Evolutionary conservation across 2,329 filamentous ascomycete species (phyloP).

Genomic region (Penicillium sp.): DNA sequence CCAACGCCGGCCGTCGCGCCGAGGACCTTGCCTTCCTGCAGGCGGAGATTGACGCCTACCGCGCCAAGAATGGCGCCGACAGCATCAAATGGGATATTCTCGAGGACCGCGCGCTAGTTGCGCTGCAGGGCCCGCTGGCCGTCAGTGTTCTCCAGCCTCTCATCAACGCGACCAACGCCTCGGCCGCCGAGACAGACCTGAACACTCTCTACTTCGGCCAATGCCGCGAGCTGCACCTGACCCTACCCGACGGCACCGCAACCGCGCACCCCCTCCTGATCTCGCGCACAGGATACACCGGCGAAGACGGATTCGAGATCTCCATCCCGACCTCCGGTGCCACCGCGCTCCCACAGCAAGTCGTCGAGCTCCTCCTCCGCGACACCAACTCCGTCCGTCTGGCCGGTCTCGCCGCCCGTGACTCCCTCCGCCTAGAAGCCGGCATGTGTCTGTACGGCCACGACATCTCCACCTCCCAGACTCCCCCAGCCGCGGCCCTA

Average conservation of each 20-base stretch:
- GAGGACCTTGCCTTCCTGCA: slow-evolving; percentile 78
- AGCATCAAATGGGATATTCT: slow-evolving; percentile 64
- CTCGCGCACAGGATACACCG: slow-evolving; percentile 88
- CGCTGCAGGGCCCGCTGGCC: slow-evolving; percentile 79
- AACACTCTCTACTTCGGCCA: slow-evolving; percentile 75
- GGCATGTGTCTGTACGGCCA: slow-evolving; percentile 99
- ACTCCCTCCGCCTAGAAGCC: slow-evolving; percentile 87
- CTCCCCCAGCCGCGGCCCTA: slow-evolving; percentile 60
- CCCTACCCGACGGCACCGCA: slow-evolving; percentile 50
- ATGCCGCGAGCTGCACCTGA: slow-evolving; percentile 60
- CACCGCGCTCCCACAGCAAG: slow-evolving; percentile 37
- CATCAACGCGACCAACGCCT: slow-evolving; percentile 48
- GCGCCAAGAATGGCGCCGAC: slow-evolving; percentile 47
- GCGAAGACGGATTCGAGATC: slow-evolving; percentile 97
- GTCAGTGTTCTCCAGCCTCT: slow-evolving; percentile 61
- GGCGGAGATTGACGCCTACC: slow-evolving; percentile 60
- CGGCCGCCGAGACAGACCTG: slow-evolving; percentile 49
- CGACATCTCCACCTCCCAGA: slow-evolving; percentile 76
- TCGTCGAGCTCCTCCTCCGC: slow-evolving; percentile 65
- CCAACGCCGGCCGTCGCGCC: slow-evolving; percentile 84
- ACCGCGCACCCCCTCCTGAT: slow-evolving; percentile 58
- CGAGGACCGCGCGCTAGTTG: slow-evolving; percentile 70
- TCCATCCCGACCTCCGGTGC: slow-evolving; percentile 67
- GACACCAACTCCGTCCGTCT: slow-evolving; percentile 64
- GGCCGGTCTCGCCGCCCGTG: slow-evolving; percentile 82